Evolutionary conservation across 2,329 filamentous ascomycete species (phyloP).

Genomic region (Fusarium albosuccineum): DNA sequence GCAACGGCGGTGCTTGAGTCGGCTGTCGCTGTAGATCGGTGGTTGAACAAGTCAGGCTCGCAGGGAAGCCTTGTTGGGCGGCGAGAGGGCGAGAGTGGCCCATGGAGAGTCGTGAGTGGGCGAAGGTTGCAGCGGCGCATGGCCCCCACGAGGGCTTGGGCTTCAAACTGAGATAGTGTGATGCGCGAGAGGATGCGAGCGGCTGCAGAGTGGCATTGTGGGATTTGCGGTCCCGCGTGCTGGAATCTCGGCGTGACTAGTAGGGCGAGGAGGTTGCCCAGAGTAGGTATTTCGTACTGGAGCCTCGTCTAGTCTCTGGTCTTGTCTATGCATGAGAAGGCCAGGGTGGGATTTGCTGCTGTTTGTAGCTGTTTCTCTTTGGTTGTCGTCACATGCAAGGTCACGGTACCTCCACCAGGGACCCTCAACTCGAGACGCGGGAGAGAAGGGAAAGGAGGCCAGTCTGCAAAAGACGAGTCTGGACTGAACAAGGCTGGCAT

Average conservation of each 20-base stretch:
- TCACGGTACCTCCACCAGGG: constrained; percentile 24
- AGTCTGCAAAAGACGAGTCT: too few species aligned
- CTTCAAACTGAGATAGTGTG: neutral
- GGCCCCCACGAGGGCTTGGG: constrained; percentile 7
- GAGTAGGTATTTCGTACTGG: constrained; percentile 8
- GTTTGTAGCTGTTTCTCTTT: constrained; percentile 2
- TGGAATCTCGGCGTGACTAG: neutral
- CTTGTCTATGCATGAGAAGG: neutral
- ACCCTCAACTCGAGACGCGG: constrained; percentile 3
- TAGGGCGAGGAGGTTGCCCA: neutral
- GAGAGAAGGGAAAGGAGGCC: neutral
- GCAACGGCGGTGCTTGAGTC: neutral
- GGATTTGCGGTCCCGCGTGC: neutral
- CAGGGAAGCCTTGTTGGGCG: constrained; percentile 32
- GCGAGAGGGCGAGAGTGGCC: constrained; percentile 6
- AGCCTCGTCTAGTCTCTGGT: neutral
- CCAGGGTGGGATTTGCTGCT: neutral
- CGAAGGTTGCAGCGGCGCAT: constrained; percentile 23
- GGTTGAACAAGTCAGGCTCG: constrained; percentile 31
- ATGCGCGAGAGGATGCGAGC: neutral
- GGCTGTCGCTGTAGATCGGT: constrained; percentile 13
- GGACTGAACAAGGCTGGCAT: too few species aligned
- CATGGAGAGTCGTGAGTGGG: constrained; percentile 14
- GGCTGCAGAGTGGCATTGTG: neutral
- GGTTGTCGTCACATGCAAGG: constrained; percentile 41